Conservation (phyloP, 805 yeast species). For the Kockiozyma suomiensis region DNA sequence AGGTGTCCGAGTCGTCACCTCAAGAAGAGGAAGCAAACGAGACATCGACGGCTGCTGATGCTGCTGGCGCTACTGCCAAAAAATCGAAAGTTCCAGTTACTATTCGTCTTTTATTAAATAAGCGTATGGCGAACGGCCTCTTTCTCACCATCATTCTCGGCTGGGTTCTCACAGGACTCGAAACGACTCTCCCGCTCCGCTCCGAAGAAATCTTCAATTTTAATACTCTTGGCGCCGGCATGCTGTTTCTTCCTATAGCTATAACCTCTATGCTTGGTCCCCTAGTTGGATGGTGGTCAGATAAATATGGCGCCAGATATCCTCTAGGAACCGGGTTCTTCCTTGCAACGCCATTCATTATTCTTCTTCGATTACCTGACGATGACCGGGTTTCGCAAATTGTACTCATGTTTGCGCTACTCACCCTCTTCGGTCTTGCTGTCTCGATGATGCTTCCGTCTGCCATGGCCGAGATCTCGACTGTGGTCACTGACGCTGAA, state of each 20-base stretch:
- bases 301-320: constrained; percentile 38
- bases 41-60: not conserved
- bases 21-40: not conserved
- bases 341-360: constrained; percentile 29
- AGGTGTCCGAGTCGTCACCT: not conserved
- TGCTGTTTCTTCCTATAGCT: constrained; percentile 42
- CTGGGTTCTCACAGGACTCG: constrained; percentile 42
- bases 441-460: constrained; percentile 37
- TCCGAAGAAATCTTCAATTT: constrained; percentile 39
- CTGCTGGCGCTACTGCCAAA: no score
- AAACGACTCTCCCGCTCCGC: constrained; percentile 42
- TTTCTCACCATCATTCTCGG: constrained; percentile 38
- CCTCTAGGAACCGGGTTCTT: constrained; percentile 38
- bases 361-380: constrained; percentile 39
- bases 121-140: constrained; percentile 35
- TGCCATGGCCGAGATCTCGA: constrained; percentile 39
- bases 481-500: constrained; percentile 36
- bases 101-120: constrained; percentile 13
- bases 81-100: constrained; percentile 1
- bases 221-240: constrained; percentile 39
- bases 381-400: constrained; percentile 35
- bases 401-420: constrained; percentile 39
- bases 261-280: constrained; percentile 40
- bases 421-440: constrained; percentile 38
- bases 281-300: constrained; percentile 37